Base-by-base conservation (phyloP, 768 basidiomycete genomes). In the Daedalea quercina region DNA sequence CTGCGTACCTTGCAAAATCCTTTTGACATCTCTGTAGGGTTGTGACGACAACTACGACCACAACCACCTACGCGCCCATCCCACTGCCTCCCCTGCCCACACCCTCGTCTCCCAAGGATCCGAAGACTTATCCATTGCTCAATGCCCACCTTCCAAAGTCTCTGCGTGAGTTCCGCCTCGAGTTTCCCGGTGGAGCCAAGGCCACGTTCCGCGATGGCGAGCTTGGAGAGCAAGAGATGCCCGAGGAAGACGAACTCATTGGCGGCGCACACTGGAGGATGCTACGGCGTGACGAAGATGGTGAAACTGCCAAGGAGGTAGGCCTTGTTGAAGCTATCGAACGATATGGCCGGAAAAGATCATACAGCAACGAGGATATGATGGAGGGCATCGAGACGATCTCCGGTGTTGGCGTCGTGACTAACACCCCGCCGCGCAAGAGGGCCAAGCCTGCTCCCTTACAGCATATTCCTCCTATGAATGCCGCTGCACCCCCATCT, bases 41-140 rank as follows among this genome's bases (percentile, higher is more conserved):
- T 61, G 85, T 90, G 60, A 93, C 90, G 46, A 92, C 87, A n/a
- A 93, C 91, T 1, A 90, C 88, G 0, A 93, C 91, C 1, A 93
- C 90, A 1, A 93, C 91, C 1, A 82, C 85, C 11, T 91, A 93
- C 71, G 85, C 90, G 51, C 90, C 90, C n/a, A 90, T 93, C 57
- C 85, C 81, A 35, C 67, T 93, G 2, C 90, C 90, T 1, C 70
- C 84, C 8, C 69, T 92, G 1, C 88, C 90, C 9, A 70, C 82
- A 2, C 88, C 87, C 2, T 69, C 78, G 0, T 77, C 81, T 9
- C 87, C 88, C 20, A 85, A 84, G 60, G 86, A 91, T 66, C 77
- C 84, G 7, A 91, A 92, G 69, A 74, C 76, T 51, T 93, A 90
- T 63, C 90, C 90, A 3, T 72, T 93, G 24, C 69, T 89, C 41